phyloP scores from a whole-genome alignment of 805 yeast genomes.

The Maudiozyma turicensis region DNA sequence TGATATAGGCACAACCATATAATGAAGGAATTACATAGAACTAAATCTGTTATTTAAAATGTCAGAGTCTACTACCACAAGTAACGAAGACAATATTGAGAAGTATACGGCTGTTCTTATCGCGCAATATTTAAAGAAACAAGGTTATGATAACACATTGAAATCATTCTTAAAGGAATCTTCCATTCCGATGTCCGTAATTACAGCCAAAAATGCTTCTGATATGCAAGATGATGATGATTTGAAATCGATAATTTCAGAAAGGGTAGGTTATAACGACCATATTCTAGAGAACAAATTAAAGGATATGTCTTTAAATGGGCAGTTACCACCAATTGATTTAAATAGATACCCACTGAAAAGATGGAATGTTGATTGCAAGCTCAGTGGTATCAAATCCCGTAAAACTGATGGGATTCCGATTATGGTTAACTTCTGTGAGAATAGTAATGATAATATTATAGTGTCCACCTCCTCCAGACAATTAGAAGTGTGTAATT shows the following conservation, averaged over 20 bases:
- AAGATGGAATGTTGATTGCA: slow-evolving; percentile 15
- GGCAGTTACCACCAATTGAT: slow-evolving; percentile 6
- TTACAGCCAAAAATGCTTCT: slow-evolving; percentile 2
- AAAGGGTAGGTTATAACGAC: slow-evolving; percentile 22
- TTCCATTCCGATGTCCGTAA: slow-evolving; percentile 4
- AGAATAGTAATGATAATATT: slow-evolving; percentile 2
- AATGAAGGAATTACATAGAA: no score
- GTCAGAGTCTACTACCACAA: neutral
- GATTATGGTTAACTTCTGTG: slow-evolving; percentile 1
- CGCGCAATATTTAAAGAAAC: slow-evolving; percentile 49
- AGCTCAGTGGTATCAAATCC: slow-evolving; percentile 1
- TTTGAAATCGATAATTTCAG: slow-evolving; percentile 17
- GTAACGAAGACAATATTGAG: neutral
- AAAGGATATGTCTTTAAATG: slow-evolving; percentile 8
- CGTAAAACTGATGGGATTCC: neutral
- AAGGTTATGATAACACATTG: slow-evolving; percentile 39
- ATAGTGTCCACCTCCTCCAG: slow-evolving; percentile 12
- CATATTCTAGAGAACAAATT: slow-evolving; percentile 8
- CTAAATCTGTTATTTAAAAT: no score
- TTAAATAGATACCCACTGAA: slow-evolving; percentile 4
- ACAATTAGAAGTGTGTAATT: slow-evolving; percentile 5
- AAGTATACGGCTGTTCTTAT: slow-evolving; percentile 32
- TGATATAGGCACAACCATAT: no score
- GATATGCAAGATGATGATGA: slow-evolving; percentile 11
- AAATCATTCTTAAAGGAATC: slow-evolving; percentile 34